phyloP scores from a whole-genome alignment of 768 basidiomycete genomes.

The Leccinellum luteum region DNA sequence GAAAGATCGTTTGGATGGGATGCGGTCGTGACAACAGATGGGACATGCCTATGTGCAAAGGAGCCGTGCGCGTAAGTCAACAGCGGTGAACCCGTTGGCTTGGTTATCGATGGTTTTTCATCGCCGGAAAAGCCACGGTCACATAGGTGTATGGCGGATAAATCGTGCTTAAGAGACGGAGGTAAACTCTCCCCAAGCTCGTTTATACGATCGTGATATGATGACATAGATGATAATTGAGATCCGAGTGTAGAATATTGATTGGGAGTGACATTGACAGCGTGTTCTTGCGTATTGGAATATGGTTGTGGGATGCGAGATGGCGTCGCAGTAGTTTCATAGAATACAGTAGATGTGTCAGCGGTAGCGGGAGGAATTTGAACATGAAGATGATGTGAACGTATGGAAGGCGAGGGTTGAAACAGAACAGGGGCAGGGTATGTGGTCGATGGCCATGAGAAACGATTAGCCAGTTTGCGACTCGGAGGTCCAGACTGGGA shows the following conservation, averaged over 20 bases:
- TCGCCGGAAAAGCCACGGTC: slow-evolving; percentile 11
- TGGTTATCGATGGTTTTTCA: slow-evolving; percentile 1
- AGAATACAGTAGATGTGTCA: slow-evolving; percentile 62
- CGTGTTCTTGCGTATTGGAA: slow-evolving; percentile 17
- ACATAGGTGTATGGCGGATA: slow-evolving; percentile 22
- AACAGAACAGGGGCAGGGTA: slow-evolving; percentile 50
- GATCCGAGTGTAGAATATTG: slow-evolving; percentile 33
- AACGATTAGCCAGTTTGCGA: slow-evolving; percentile 36
- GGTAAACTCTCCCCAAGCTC: slow-evolving; percentile 7
- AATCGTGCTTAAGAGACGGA: slow-evolving; percentile 22
- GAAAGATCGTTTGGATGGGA: slow-evolving; percentile 22
- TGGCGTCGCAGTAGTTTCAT: slow-evolving; percentile 51
- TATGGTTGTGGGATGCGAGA: slow-evolving; percentile 23
- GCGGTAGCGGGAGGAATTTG: slow-evolving; percentile 31
- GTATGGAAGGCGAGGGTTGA: slow-evolving; percentile 37
- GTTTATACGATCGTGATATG: slow-evolving; percentile 27
- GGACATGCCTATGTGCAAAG: slow-evolving; percentile 46
- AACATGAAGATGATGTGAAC: slow-evolving; percentile 31
- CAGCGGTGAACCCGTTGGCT: slow-evolving; percentile 9
- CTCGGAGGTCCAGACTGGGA: slow-evolving; percentile 43
- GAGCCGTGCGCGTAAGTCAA: slow-evolving; percentile 17
- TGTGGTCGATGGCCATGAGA: slow-evolving; percentile 39
- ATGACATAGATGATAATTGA: slow-evolving; percentile 33
- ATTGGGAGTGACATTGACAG: slow-evolving; percentile 23
- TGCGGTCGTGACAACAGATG: slow-evolving; percentile 50